Conservation (phyloP, 139 green algal species). For the Coelastrella sp. region DNA sequence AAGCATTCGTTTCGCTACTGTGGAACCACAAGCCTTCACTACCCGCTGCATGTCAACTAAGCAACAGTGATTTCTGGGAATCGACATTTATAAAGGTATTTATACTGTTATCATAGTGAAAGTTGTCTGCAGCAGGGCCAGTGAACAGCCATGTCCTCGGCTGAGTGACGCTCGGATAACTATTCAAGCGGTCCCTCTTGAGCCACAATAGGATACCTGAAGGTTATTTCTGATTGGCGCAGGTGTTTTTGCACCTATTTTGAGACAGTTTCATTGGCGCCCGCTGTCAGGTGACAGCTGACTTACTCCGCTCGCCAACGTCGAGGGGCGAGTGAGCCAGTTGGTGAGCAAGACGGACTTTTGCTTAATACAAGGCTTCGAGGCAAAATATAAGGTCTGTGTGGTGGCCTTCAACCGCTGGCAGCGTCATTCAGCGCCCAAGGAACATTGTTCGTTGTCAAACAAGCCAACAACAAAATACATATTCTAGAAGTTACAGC, state of each 20-base stretch:
- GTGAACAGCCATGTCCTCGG: too few relatives aligned
- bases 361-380: not conserved
- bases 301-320: not conserved
- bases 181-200: too few relatives aligned
- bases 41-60: too few relatives aligned
- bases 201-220: too few relatives aligned
- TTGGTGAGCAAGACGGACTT: not conserved
- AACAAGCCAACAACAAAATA: not conserved
- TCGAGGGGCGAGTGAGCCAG: not conserved
- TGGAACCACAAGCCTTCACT: too few relatives aligned
- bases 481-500: not conserved
- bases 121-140: too few relatives aligned
- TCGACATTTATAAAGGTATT: too few relatives aligned
- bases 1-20: too few relatives aligned
- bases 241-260: not conserved
- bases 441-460: not conserved
- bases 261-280: not conserved
- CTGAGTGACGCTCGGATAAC: too few relatives aligned
- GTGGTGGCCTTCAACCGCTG: not conserved
- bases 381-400: not conserved
- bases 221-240: not conserved
- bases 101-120: too few relatives aligned
- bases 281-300: conserved; percentile 13
- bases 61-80: too few relatives aligned
- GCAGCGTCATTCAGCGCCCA: not conserved